Base-by-base conservation (phyloP, 805 yeast species). In the Ogataea neopini region DNA sequence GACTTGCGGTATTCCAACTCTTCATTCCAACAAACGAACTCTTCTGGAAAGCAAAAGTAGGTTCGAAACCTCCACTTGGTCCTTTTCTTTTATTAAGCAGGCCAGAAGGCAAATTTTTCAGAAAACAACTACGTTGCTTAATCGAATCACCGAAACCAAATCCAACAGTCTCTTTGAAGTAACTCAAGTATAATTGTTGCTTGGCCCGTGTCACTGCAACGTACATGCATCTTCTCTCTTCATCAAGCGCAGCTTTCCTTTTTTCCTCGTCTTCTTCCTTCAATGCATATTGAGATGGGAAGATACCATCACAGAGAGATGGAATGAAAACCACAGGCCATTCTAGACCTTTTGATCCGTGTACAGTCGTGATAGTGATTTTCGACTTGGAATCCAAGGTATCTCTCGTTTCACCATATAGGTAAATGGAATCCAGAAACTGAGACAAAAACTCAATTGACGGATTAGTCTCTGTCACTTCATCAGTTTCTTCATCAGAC, bases 261-360 rank as follows among this genome's bases (percentile, higher is more conserved):
- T 50, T 47, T 18, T 54, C 59, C 32, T 59, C 56, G 20, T 61
- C 52, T 11, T 43, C 36, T 20, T 61, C 65, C 0, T 59, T 64
- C 6, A 67, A 53, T 0, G 80, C 79, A 59, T 75, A 76, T 2
- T 64, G 58, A 3, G 84, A 79, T 0, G 96, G 96, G 10, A 88
- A 67, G 11, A 79, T 64, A 1, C 86, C 84, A 40, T 86, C 88
- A 26, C 77, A 72, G 14, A 87, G 67, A 0, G 88, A 85, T 0
- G 95, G 89, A 10, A 88, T 77, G 60, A 88, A 88, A 0, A 92
- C 97, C 11, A 88, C 80, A 0, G 96, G 92, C 97, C 98, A 92
- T 62, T 92, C 99, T 2, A 91, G 71, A 1, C 99, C 99, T 63
- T 92, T 92, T 1, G 97, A 82, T 0, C 90, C 88, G 62, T 92